These are phyloP conservation scores for Trichoderma gamsii DNA, from an alignment of 495 filamentous ascomycete species.

Conservation along the genomic window DNA sequence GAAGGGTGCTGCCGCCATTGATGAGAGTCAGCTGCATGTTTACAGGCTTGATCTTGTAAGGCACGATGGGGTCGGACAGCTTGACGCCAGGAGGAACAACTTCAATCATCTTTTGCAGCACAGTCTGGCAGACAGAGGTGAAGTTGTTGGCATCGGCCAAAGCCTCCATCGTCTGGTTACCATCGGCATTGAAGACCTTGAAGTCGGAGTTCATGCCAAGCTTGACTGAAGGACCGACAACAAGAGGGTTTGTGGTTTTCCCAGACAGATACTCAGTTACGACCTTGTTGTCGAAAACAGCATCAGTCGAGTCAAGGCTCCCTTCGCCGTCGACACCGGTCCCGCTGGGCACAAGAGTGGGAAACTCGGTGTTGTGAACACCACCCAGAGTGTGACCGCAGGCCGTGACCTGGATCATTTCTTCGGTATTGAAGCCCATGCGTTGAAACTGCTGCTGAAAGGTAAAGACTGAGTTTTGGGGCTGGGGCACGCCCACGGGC, in stretches of 20 bases:
- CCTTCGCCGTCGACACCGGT: conserved; percentile 43
- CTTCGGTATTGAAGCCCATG: conserved; percentile 49
- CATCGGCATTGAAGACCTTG: conserved; percentile 51
- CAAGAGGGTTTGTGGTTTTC: conserved; percentile 46
- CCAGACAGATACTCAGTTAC: conserved; percentile 52
- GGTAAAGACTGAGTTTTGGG: conserved; percentile 46
- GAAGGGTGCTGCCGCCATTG: conserved; percentile 31
- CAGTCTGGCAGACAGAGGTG: conserved; percentile 39
- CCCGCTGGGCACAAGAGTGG: conserved; percentile 43
- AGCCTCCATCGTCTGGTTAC: conserved; percentile 47
- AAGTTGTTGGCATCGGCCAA: conserved; percentile 41
- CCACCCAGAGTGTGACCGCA: conserved; percentile 59
- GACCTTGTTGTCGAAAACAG: conserved; percentile 49
- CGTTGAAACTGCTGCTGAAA: conserved; percentile 51
- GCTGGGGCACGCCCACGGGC: conserved; percentile 50
- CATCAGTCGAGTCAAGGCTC: conserved; percentile 39
- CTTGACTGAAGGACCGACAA: conserved; percentile 40
- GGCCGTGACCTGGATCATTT: conserved; percentile 57
- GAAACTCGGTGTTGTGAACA: conserved; percentile 52
- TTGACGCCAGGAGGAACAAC: conserved; percentile 46
- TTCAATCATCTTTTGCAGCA: conserved; percentile 59
- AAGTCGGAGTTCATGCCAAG: conserved; percentile 46
- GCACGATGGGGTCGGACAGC: conserved; percentile 47
- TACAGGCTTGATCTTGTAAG: conserved; percentile 55
- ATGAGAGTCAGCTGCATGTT: conserved; percentile 42